Percentiles rank a stretch among this genome's conserved stretches.
These are phyloP conservation scores for Boletus pseudo-olivaceus DNA, from an alignment of 768 basidiomycete species.

Conservation along the genomic window DNA sequence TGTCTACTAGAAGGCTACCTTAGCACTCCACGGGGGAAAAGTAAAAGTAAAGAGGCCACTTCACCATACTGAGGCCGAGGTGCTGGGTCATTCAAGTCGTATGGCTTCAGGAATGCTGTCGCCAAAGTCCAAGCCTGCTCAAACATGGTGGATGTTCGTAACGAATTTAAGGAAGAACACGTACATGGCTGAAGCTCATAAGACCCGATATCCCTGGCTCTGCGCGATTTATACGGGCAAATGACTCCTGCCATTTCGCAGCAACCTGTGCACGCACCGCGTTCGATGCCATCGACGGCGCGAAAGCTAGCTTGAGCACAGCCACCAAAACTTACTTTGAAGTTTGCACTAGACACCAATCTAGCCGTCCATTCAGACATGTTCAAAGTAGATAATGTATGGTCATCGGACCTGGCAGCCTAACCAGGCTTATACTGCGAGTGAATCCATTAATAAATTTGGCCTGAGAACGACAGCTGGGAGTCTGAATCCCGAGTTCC, in stretches of 20 bases:
- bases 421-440: neutral
- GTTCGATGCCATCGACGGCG: constrained; percentile 49
- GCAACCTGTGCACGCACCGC: constrained; percentile 64
- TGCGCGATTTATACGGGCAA: constrained; percentile 56
- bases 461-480: neutral
- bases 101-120: constrained; percentile 52
- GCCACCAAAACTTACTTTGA: no score
- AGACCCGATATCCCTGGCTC: constrained; percentile 63
- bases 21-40: neutral
- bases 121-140: constrained; percentile 61
- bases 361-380: neutral
- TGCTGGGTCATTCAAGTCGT: constrained; percentile 42
- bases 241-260: constrained; percentile 69
- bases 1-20: constrained; percentile 36
- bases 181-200: constrained; percentile 60
- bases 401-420: neutral
- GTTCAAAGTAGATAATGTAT: neutral
- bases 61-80: constrained; percentile 31
- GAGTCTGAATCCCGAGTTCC: neutral
- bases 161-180: neutral
- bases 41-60: neutral
- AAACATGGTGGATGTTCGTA: constrained; percentile 1
- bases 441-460: neutral
- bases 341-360: no score
- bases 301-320: constrained; percentile 3